A percentile compares a stretch with the other conserved stretches of the same genome.
Conservation (phyloP, 2,329 filamentous ascomycete genomes). For the Penicillium sp. region DNA sequence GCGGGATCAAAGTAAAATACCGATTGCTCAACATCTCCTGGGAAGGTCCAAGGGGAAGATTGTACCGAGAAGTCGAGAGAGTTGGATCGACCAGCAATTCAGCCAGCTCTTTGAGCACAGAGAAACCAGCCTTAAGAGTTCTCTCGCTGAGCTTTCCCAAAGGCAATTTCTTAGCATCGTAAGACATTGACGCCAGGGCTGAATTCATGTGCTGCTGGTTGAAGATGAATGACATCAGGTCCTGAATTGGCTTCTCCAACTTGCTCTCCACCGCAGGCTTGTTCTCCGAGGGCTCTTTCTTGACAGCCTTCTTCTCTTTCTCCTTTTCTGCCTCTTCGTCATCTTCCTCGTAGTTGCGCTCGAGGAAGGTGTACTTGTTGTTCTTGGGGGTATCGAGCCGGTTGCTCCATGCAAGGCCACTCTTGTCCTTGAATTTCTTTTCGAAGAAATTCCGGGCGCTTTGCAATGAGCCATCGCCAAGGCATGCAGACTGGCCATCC, state of each 20-base stretch:
- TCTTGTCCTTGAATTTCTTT: constrained; percentile 61
- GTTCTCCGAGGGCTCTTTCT: constrained; percentile 40
- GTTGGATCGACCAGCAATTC: constrained; percentile 61
- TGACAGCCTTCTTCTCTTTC: constrained; percentile 26
- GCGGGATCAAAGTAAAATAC: constrained; percentile 82
- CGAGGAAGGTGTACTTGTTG: constrained; percentile 74
- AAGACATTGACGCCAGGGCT: constrained; percentile 48
- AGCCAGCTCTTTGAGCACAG: constrained; percentile 74
- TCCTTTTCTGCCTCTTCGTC: constrained; percentile 53
- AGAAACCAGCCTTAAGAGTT: constrained; percentile 74
- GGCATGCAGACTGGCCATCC: constrained; percentile 47
- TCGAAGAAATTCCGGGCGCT: constrained; percentile 51
- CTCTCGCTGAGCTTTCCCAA: constrained; percentile 80
- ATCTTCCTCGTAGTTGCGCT: constrained; percentile 73
- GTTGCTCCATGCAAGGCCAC: constrained; percentile 55
- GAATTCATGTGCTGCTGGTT: constrained; percentile 71
- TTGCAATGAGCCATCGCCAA: constrained; percentile 43
- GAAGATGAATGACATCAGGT: constrained; percentile 80
- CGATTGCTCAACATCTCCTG: constrained; percentile 70
- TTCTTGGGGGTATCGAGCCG: constrained; percentile 53
- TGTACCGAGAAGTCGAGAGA: constrained; percentile 51
- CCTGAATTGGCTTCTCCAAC: constrained; percentile 62
- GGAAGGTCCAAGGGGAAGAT: constrained; percentile 42
- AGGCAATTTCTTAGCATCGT: constrained; percentile 68
- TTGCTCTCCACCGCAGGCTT: constrained; percentile 55